Evolutionary conservation across 805 yeast genomes (phyloP).

Genomic region (Yarrowia hollandica): DNA sequence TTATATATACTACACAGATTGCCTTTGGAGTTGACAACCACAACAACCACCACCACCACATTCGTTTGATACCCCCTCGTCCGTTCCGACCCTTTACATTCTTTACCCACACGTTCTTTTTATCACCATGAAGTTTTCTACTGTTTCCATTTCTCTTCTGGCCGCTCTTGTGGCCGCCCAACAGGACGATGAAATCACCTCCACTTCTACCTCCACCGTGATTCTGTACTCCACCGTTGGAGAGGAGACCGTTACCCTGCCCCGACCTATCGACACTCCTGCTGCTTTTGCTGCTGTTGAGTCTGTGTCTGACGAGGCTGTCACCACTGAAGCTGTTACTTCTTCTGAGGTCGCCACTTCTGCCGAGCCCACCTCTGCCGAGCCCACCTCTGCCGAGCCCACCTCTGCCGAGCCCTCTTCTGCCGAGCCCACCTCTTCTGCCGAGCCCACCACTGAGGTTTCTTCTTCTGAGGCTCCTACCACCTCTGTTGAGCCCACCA

Average conservation of each 20-base stretch:
- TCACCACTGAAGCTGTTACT: background rate
- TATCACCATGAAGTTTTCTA: constrained; percentile 4
- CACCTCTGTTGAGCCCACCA: background rate
- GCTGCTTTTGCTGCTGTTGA: background rate
- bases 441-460: background rate
- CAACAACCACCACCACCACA: background rate
- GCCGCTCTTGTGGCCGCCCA: constrained; percentile 5
- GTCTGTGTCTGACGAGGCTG: constrained; percentile 4
- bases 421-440: background rate
- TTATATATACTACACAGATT: background rate
- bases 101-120: background rate
- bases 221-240: constrained; percentile 10
- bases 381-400: background rate
- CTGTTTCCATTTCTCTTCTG: background rate
- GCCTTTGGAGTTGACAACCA: background rate
- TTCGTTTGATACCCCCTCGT: background rate
- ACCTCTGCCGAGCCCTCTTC: background rate
- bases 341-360: constrained; percentile 19
- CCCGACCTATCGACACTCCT: constrained; percentile 17
- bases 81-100: background rate
- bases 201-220: constrained; percentile 12
- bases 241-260: constrained; percentile 24
- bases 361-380: background rate
- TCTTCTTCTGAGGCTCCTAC: background rate
- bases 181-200: constrained; percentile 22